These are phyloP conservation scores for Sinapis alba DNA, from an alignment of 441 rosid species.

Conservation along the genomic window DNA sequence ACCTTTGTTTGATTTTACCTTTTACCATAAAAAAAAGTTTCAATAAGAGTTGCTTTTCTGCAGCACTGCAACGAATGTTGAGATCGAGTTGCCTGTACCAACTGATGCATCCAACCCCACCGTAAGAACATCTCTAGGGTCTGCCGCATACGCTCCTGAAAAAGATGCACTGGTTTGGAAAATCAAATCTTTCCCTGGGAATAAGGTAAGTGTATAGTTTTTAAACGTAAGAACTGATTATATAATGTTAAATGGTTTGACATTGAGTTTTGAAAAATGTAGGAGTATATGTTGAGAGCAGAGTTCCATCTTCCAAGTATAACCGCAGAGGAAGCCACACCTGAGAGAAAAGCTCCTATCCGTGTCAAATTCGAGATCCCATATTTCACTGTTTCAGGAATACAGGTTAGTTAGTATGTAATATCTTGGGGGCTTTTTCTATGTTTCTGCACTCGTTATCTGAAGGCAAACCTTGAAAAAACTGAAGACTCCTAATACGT, in stretches of 20 bases:
- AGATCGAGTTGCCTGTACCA: conserved; percentile 94
- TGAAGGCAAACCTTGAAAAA: neutral
- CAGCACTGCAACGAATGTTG: conserved; percentile 98
- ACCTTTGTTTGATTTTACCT: neutral
- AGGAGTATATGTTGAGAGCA: conserved; percentile 99
- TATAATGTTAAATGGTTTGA: neutral
- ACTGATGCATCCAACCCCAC: conserved; percentile 91
- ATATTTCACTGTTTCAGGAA: conserved; percentile 97
- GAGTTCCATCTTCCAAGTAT: conserved; percentile 96
- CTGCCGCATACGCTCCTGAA: conserved; percentile 96
- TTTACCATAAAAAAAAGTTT: neutral
- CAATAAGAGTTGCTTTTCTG: conserved; percentile 17
- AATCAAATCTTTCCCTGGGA: conserved; percentile 96
- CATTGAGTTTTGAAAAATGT: conserved; percentile 20
- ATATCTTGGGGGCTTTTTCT: neutral
- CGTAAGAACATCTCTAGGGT: conserved; percentile 92
- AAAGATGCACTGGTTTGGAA: conserved; percentile 96
- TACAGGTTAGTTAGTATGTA: conserved; percentile 74
- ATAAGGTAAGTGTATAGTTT: conserved; percentile 58
- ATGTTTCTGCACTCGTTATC: neutral
- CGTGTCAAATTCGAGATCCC: conserved; percentile 99
- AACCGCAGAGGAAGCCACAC: conserved; percentile 88
- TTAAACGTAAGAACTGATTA: neutral
- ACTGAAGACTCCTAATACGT: neutral
- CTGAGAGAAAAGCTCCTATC: conserved; percentile 96